Evolutionary conservation across 768 basidiomycete species (phyloP).

Genomic region (Lactarius pseudohatsudake): DNA sequence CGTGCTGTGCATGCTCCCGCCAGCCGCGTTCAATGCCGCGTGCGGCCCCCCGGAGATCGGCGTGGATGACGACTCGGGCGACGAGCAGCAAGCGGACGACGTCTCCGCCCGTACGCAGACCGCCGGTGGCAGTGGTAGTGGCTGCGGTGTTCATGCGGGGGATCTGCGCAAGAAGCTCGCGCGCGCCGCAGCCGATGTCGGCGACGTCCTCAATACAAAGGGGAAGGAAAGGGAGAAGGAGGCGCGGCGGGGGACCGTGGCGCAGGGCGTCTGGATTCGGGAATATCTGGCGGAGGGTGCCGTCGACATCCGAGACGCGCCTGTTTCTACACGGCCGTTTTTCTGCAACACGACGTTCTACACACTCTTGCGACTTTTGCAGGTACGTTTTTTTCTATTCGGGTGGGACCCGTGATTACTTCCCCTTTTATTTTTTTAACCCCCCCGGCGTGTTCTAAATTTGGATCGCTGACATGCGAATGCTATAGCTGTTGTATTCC

Average conservation of each 20-base stretch:
- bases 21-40: slow-evolving; percentile 63
- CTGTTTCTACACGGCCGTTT: slow-evolving; percentile 53
- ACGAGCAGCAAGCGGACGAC: slow-evolving; percentile 30
- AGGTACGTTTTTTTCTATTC: slow-evolving; percentile 52
- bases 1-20: slow-evolving; percentile 68
- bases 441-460: slow-evolving; percentile 3
- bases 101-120: slow-evolving; percentile 1
- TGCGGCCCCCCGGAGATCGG: slow-evolving; percentile 56
- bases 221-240: slow-evolving; percentile 24
- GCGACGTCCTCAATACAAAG: slow-evolving; percentile 7
- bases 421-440: too few relatives aligned
- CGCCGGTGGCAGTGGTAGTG: slow-evolving; percentile 30
- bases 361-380: slow-evolving; percentile 80
- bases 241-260: background rate
- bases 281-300: slow-evolving; percentile 28
- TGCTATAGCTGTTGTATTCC: slow-evolving; percentile 78
- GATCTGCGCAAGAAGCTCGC: slow-evolving; percentile 73
- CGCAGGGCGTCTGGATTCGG: slow-evolving; percentile 22
- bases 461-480: background rate
- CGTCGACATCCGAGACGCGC: slow-evolving; percentile 31
- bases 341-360: slow-evolving; percentile 95
- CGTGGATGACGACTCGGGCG: slow-evolving; percentile 37
- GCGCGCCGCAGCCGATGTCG: slow-evolving; percentile 49
- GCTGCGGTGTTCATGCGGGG: slow-evolving; percentile 33
- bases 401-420: background rate